Base-by-base conservation (phyloP, 73 alveolate genomes). In the Symbiodinium natans region DNA sequence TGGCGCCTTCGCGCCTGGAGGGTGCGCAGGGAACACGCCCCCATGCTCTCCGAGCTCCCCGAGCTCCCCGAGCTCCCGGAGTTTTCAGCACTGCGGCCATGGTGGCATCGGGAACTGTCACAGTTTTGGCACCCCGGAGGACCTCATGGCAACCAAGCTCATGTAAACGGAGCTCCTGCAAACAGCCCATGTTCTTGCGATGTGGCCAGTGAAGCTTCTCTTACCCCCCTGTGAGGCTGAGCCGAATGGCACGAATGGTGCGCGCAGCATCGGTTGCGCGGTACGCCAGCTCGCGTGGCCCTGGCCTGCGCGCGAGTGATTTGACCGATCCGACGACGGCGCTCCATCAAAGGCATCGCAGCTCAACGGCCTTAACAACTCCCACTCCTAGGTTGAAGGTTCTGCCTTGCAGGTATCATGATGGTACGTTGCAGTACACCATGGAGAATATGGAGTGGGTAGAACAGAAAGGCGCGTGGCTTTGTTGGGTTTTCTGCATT, bases 371-470 rank as follows among this genome's bases (percentile, higher is more conserved):
- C 75, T 56, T 25, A 10, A 56, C 4, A 29, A 0, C 9, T 13
- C 80, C 80, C 71, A 21, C 8, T 21, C 71, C 68, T 8, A 52
- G 71, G n/a, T n/a, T n/a, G n/a, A n/a, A 46, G 59, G 21, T 13
- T 46, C 59, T 46, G 21, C 59, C 13, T 46, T 13, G 27, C 29
- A 90, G 77, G 46, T 90, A 90, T 41, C 96, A 90, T 42, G 96
- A 90, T 41, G 96, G 96, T 21, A 90, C 96, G 34, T 77, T 90
- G 56, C 96, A 90, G 96, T 90, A 90, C 96, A 90, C 96, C 39
- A 90, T 90, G 96, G 96, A 90, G 33, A 90, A 90, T 77, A 90
- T 90, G 96, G 96, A 90, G 88, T 90, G 96, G 96, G 96, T 90
- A 56, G 96, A 90, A 88, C 46, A 90, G 63, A 82, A 82, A 71